Conservation (phyloP, 805 yeast species). For the Ogataea methylovora region DNA sequence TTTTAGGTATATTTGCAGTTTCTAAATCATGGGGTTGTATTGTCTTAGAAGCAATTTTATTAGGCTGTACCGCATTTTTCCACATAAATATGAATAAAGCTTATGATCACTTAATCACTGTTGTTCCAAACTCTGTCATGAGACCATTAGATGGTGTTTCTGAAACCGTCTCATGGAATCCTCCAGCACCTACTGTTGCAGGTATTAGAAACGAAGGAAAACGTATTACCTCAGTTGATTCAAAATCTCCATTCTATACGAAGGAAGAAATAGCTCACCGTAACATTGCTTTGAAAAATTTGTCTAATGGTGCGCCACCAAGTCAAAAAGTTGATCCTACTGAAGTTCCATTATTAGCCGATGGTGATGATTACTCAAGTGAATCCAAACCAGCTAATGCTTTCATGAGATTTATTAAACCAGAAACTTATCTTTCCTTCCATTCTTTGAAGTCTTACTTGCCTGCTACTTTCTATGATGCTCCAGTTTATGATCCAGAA, state of each 20-base stretch:
- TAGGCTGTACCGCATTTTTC: slow-evolving; percentile 58
- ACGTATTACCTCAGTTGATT: slow-evolving; percentile 2
- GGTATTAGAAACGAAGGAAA: background rate
- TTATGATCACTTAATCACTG: slow-evolving; percentile 50
- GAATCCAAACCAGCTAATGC: slow-evolving; percentile 10
- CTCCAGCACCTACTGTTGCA: slow-evolving; percentile 1
- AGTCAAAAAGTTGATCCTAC: slow-evolving; percentile 5
- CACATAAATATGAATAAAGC: slow-evolving; percentile 62
- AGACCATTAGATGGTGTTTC: slow-evolving; percentile 66
- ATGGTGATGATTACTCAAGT: slow-evolving; percentile 41
- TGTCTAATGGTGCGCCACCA: slow-evolving; percentile 2
- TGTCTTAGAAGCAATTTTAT: slow-evolving; percentile 60
- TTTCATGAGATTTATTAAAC: slow-evolving; percentile 40
- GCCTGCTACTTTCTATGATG: slow-evolving; percentile 53
- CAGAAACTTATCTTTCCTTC: slow-evolving; percentile 45
- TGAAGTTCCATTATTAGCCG: slow-evolving; percentile 60
- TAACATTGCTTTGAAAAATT: background rate
- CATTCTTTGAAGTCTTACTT: slow-evolving; percentile 38
- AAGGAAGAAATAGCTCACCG: slow-evolving; percentile 7
- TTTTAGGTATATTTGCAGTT: slow-evolving; percentile 80
- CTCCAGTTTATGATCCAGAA: slow-evolving; percentile 33
- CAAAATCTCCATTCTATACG: slow-evolving; percentile 12
- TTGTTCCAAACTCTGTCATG: slow-evolving; percentile 68
- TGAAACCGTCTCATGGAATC: slow-evolving; percentile 49
- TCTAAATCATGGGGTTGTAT: slow-evolving; percentile 96